Percentiles rank a stretch among this genome's conserved stretches.
These are phyloP conservation scores for Vinca minor DNA, from an alignment of 257 asterid species.

Conservation along the genomic window DNA sequence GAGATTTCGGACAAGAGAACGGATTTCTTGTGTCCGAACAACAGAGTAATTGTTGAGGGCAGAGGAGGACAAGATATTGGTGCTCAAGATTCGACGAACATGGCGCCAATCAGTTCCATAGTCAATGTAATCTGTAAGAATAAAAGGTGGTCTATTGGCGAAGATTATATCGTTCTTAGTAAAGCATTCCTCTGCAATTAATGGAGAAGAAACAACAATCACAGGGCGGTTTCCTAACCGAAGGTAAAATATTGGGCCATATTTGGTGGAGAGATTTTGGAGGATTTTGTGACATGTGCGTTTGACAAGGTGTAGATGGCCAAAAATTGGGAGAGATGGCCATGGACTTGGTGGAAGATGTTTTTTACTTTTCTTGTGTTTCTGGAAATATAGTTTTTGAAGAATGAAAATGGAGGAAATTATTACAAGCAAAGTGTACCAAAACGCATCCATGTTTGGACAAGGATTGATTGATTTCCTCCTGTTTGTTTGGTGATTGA, in stretches of 20 bases:
- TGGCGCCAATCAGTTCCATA: background rate
- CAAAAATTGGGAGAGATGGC: background rate
- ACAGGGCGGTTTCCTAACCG: background rate
- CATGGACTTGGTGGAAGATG: conserved; percentile 4
- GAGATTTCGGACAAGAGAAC: background rate
- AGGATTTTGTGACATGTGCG: too few relatives aligned
- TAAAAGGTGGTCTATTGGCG: background rate
- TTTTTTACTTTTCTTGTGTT: conserved; percentile 9
- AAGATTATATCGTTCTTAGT: background rate
- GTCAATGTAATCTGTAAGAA: background rate
- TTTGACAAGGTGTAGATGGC: conserved; percentile 3
- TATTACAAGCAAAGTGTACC: too few relatives aligned
- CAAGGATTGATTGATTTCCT: too few relatives aligned
- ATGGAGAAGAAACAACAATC: background rate
- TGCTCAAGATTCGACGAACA: background rate
- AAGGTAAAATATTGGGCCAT: background rate
- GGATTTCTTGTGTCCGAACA: background rate
- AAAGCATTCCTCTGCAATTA: too few relatives aligned
- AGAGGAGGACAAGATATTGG: background rate
- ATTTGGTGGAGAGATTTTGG: too few relatives aligned
- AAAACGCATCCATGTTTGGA: too few relatives aligned
- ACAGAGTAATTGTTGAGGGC: background rate
- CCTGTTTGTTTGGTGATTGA: too few relatives aligned
- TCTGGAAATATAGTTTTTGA: conserved; percentile 15
- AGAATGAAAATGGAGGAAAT: too few relatives aligned